Base-by-base conservation (phyloP, 306 rosid genomes). In the Castanea mollissima region DNA sequence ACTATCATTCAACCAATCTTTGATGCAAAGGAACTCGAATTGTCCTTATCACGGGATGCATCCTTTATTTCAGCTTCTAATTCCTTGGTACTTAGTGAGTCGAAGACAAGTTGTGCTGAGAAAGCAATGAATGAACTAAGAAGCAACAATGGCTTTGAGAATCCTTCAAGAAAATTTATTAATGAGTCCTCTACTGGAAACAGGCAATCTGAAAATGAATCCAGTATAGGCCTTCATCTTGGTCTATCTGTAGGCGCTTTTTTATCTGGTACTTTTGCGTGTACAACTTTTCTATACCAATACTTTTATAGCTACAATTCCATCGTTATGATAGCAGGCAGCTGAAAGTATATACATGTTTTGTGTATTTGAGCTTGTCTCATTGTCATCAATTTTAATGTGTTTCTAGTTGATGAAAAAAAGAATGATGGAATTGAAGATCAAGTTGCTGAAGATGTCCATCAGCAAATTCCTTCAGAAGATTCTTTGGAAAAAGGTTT, bases 181-280 rank as follows among this genome's bases (percentile, higher is more conserved):
- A 79, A 86, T 83, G 91, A 81, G 69, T 83, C 93, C 74, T 79
- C 63, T 71, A 55, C 55, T 52, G 72, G 77, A 74, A 78, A 59
- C 65, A 83, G 83, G 80, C 85, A 77, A 71, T 86, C 84, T 56
- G 83, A 83, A 81, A 83, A 54, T 85, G 91, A 87, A 79, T 77
- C 89, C 71, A 84, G 75, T 57, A 76, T 86, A 87, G 93, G 97
- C 82, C 86, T 88, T 81, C 87, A 90, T 83, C 92, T 91, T 55
- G 97, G 95, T 85, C 91, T 91, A 72, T 85, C 92, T 13, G 88
- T 88, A 79, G 93, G 93, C 75, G 81, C 90, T 6, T 87, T 88
- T 78, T 72, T 90, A 77, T 78, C 89, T 62, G 97, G 97, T 94
- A 91, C 84, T 74, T 71, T 83, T 71, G 54, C 55, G 57, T 55